Conservation (phyloP, 2,329 filamentous ascomycete species). For the Biscogniauxia sp. region DNA sequence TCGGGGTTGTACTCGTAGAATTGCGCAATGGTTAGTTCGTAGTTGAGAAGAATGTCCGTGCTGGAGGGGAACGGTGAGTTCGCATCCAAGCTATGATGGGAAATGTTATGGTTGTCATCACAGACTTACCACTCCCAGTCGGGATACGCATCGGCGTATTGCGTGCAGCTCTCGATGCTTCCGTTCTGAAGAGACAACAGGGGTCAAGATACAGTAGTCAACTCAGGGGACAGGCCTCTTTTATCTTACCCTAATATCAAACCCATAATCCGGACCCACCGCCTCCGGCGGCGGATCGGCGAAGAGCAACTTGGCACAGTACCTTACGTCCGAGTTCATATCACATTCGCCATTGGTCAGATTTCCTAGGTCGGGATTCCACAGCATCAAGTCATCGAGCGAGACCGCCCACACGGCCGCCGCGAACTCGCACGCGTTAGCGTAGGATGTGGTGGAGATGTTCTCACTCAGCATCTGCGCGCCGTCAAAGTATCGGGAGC, state of each 20-base stretch:
- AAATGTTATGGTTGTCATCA: no score
- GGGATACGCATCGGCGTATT: neutral
- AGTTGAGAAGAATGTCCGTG: conserved; percentile 1
- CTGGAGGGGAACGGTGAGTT: neutral
- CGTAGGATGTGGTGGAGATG: no score
- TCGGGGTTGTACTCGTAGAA: conserved; percentile 17
- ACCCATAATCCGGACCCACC: neutral
- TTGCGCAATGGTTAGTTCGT: conserved; percentile 7
- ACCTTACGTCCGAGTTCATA: conserved; percentile 1
- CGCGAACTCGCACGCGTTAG: conserved; percentile 1
- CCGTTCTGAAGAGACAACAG: neutral
- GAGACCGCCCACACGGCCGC: neutral
- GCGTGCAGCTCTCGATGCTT: conserved; percentile 2
- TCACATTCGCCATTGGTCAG: neutral
- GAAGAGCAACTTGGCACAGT: conserved; percentile 3
- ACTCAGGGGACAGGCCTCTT: no score
- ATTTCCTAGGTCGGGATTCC: conserved; percentile 8
- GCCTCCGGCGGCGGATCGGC: conserved; percentile 1
- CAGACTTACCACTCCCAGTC: no score
- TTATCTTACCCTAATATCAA: neutral
- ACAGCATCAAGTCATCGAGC: neutral
- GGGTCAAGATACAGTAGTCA: neutral
- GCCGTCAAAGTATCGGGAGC: no score
- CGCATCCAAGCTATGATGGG: no score
- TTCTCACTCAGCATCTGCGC: no score